Evolutionary conservation across 164 flowering plant genomes (phyloP).

Genomic region (Vitis rotundifolia): DNA sequence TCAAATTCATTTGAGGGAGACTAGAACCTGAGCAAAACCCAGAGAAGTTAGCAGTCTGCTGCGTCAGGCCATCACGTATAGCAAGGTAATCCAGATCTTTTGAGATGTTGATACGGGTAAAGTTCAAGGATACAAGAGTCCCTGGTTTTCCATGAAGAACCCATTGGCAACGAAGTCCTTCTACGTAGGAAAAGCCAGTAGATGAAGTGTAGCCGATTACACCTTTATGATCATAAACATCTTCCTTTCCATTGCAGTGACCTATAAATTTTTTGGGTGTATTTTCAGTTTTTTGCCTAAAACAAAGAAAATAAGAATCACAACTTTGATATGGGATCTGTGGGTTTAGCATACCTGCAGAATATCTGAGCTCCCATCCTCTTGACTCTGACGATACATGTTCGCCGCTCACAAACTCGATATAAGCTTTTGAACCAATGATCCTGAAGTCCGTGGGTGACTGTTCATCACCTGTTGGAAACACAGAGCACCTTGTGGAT

Average conservation of each 20-base stretch:
- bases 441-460: not conserved
- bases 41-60: conserved; percentile 15
- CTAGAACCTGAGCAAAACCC: conserved; percentile 6
- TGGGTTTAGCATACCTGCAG: conserved; percentile 7
- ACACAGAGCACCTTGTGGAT: not conserved
- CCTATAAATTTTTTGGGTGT: not conserved
- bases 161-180: conserved; percentile 15
- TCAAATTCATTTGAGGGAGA: conserved; percentile 12
- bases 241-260: conserved; percentile 16
- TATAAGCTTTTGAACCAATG: conserved; percentile 10
- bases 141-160: conserved; percentile 19
- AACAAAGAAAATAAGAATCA: not conserved
- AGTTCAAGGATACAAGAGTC: conserved; percentile 10
- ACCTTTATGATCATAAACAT: conserved; percentile 8
- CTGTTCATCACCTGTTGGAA: not conserved
- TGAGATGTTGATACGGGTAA: conserved; percentile 17
- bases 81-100: conserved; percentile 10
- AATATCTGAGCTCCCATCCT: conserved; percentile 18
- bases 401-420: conserved; percentile 10
- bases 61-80: conserved; percentile 1
- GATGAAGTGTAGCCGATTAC: conserved; percentile 9
- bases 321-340: not conserved
- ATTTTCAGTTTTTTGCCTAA: too few relatives aligned
- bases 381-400: conserved; percentile 8
- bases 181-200: not conserved